phyloP scores from a whole-genome alignment of 371 early-diverging fungal species.

The Actinomucor elegans region DNA sequence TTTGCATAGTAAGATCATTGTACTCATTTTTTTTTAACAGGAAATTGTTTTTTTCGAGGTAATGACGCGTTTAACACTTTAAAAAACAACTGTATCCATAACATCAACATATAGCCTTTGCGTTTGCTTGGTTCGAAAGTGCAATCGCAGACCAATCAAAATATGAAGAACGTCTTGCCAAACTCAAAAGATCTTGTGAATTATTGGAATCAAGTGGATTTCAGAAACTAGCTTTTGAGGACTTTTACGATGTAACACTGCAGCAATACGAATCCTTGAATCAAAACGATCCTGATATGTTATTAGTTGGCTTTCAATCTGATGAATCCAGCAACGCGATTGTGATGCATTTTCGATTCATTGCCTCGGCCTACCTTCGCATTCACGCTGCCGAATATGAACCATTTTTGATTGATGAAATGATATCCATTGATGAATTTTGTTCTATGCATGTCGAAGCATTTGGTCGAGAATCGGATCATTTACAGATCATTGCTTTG shows the following conservation, averaged over 20 bases:
- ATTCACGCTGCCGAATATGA: slow-evolving; percentile 64
- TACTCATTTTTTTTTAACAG: slow-evolving; percentile 25
- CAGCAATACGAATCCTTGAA: slow-evolving; percentile 45
- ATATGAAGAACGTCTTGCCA: slow-evolving; percentile 31
- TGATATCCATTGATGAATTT: slow-evolving; percentile 63
- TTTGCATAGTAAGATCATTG: not conserved
- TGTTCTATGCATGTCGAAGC: slow-evolving; percentile 69
- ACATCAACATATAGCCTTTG: slow-evolving; percentile 49
- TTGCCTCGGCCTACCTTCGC: slow-evolving; percentile 69
- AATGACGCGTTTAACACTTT: slow-evolving; percentile 6
- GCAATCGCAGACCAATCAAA: slow-evolving; percentile 30
- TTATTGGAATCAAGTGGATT: slow-evolving; percentile 55
- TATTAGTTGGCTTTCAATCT: slow-evolving; percentile 57
- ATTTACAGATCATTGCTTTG: slow-evolving; percentile 68
- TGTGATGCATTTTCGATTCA: slow-evolving; percentile 66
- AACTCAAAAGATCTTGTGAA: slow-evolving; percentile 47
- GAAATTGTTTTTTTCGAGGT: slow-evolving; percentile 77
- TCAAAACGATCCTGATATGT: slow-evolving; percentile 39
- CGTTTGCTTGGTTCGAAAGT: slow-evolving; percentile 71
- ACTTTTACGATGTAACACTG: slow-evolving; percentile 59
- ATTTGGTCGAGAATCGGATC: slow-evolving; percentile 73
- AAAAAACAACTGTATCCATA: not conserved
- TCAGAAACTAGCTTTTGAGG: slow-evolving; percentile 63
- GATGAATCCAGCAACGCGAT: slow-evolving; percentile 67
- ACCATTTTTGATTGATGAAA: slow-evolving; percentile 63